A percentile compares a stretch with the other conserved stretches of the same genome.
These are phyloP conservation scores for Eimeria praecox DNA, from an alignment of 169 alveolate species.

Conservation along the genomic window DNA sequence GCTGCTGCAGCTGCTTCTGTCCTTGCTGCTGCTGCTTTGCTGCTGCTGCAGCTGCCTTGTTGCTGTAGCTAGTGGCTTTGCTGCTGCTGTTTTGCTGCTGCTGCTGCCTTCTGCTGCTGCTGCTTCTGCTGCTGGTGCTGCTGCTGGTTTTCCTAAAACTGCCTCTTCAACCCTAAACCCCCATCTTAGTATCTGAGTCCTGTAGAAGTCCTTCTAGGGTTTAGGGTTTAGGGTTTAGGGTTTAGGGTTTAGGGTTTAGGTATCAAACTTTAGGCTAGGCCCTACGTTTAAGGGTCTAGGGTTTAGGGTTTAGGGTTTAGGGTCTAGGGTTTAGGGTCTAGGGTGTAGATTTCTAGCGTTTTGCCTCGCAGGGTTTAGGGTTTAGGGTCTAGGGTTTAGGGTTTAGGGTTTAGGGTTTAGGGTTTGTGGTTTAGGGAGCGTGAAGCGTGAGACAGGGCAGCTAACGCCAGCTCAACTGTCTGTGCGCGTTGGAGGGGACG, in stretches of 20 bases:
- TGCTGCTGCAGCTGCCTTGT: background rate
- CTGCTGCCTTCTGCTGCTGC: background rate
- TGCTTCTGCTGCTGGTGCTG: constrained; percentile 40
- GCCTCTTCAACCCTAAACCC: no score
- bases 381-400: background rate
- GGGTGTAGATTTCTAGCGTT: background rate
- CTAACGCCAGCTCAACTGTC: constrained; percentile 65
- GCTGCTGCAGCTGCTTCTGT: background rate
- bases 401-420: constrained; percentile 47
- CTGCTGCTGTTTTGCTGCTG: no score
- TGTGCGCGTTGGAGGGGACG: constrained; percentile 75
- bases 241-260: no score
- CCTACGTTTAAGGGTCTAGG: background rate
- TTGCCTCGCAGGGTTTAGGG: no score
- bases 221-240: no score
- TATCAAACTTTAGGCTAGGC: background rate
- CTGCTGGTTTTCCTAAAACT: no score
- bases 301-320: constrained; percentile 16
- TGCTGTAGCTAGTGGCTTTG: no score
- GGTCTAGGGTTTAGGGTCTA: background rate
- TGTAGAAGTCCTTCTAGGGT: no score
- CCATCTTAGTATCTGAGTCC: no score
- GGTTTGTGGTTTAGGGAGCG: constrained; percentile 12
- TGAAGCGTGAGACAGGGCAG: constrained; percentile 48
- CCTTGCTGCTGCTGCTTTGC: background rate